Evolutionary conservation across 139 green algal species (phyloP), one percentile per base, ranked within the genome.

Genomic region (Raphidocelis subcapitata): DNA sequence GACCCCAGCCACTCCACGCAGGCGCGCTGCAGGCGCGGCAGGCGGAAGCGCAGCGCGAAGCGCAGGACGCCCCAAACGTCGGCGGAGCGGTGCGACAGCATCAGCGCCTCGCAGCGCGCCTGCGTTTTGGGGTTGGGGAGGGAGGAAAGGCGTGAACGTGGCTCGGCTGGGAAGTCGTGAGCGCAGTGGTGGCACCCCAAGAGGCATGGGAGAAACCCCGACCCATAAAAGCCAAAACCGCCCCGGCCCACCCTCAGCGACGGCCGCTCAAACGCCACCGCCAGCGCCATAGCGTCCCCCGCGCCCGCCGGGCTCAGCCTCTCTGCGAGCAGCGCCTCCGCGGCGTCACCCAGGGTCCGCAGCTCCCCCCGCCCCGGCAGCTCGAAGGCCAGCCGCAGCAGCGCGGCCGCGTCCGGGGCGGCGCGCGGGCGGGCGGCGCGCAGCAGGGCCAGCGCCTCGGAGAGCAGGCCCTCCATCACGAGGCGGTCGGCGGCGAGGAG

Each of bases 21-120:
- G 49, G 59, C 69, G 47, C 60, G 60, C 61, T 77, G 70, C 47
- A 77, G 46, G 8, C n/a, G 2, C 8, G 49, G 23, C 32, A 77
- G 70, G 26, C 26, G 14, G 24, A 77, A 77, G 47, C 62, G 60
- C 26, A 57, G 33, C 1, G 33, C 61, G 64, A 77, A 77, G n/a
- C 69, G 59, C 60, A 77, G 61, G 59, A 70, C 61, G 2, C 46
- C 46, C 46, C 41, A 77, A 24, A 77, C 49, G 54, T 69, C 69
- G 44, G 68, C 60, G 60, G 69, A 63, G 23, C 70, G 52, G 32
- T 70, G 60, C 15, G 44, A 24, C 20, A 49, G 23, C 60, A 77
- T 77, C 1, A 70, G 47, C 0, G 61, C 46, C 29, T 47, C 54
- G 47, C 70, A 77, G 31, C 61, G 70, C 4, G 69, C 70, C 70